Evolutionary conservation across 345 rosid species (phyloP), one percentile per base, ranked within the genome.

Genomic region (Turritis glabra): DNA sequence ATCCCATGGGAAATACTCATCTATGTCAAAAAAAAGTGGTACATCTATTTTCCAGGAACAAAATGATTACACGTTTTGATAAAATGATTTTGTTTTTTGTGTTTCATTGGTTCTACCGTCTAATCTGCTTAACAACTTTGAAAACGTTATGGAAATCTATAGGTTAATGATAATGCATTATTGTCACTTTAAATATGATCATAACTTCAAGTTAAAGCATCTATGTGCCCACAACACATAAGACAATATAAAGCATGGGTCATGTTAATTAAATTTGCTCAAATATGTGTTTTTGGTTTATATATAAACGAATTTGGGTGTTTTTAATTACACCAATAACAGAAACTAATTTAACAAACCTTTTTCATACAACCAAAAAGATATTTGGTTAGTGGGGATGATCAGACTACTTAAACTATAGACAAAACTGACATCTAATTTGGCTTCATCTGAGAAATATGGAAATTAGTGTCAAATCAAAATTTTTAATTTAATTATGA

Each of bases 41-140:
- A 25, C 37, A 62, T 69, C 8, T 62, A 73, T 52, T 66, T 77
- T 72, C 63, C 46, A 51, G 72, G 69, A 77, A 72, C 77, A 52
- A 77, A 73, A 77, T 77, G 69, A 77, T 77, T 72, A 72, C 80
- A 62, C 51, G 48, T 76, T 59, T 69, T 55, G 71, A 63, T 62
- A 25, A 62, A 3, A 52, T 25, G 14, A 37, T 21, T 47, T 54
- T 68, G 29, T 35, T 57, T 66, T 38, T n/a, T 27, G 5, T 58
- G 14, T 60, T 52, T 69, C 63, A 58, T 51, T 72, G 72, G 60
- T 25, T 64, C 64, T 64, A 57, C 72, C 50, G 46, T 70, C 60
- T 44, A 70, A 33, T 62, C 53, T 77, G 54, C 67, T 70, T 70
- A 77, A 77, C 61, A 70, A 37, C 72, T 70, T 70, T 70, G 60